These are phyloP conservation scores for Rhododendron simsii DNA, from an alignment of 148 eudicot genomes.

Conservation along the genomic window DNA sequence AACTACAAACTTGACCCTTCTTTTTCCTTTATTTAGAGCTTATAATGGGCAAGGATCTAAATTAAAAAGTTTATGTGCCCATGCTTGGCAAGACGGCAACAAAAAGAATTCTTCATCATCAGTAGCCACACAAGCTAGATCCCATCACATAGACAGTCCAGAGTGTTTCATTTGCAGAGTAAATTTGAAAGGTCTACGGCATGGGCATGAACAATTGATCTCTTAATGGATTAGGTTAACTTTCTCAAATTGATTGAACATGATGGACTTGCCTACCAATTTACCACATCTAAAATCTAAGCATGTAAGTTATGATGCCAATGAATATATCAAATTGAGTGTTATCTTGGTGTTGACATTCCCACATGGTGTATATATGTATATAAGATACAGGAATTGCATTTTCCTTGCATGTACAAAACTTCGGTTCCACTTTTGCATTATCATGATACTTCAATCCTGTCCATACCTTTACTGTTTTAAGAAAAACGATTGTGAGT, in stretches of 20 bases:
- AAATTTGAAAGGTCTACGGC: neutral
- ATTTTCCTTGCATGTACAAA: neutral
- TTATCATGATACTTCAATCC: neutral
- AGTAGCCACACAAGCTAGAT: neutral
- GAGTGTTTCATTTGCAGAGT: neutral
- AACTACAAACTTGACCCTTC: neutral
- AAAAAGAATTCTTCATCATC: neutral
- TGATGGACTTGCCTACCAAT: neutral
- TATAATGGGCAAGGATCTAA: neutral
- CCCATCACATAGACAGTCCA: neutral
- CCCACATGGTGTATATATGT: neutral
- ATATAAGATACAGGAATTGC: neutral
- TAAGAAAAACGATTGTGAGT: neutral
- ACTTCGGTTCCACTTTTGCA: neutral
- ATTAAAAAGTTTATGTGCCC: neutral
- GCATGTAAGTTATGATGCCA: neutral
- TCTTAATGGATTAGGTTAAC: neutral
- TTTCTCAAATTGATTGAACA: neutral
- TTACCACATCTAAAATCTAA: neutral
- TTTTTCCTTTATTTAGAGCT: neutral
- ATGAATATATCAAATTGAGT: neutral
- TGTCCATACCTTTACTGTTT: neutral
- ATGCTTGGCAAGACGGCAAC: neutral
- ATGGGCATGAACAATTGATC: neutral
- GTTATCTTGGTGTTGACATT: neutral